phyloP scores from a whole-genome alignment of 2,329 filamentous ascomycete species.

The Colletotrichum sp. region DNA sequence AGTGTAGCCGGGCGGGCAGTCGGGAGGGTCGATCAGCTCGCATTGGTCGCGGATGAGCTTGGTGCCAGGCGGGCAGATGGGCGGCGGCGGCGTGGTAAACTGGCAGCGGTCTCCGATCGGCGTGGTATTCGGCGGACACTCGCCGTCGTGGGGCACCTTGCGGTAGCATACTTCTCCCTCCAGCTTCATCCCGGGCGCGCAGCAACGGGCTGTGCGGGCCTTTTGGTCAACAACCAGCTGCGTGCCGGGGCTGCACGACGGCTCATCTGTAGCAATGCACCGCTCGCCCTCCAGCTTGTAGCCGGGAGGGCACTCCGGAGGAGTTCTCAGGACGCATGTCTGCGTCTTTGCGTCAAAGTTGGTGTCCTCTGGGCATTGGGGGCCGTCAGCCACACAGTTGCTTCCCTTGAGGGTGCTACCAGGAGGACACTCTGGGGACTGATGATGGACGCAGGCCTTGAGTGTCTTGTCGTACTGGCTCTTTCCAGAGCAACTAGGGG shows the following conservation, averaged over 20 bases:
- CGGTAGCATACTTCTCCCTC: background rate
- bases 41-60: background rate
- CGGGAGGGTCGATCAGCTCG: background rate
- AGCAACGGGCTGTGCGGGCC: background rate
- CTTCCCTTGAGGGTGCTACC: background rate
- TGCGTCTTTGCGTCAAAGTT: background rate
- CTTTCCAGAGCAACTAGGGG: background rate
- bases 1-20: background rate
- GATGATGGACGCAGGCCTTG: background rate
- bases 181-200: background rate
- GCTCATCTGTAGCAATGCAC: rapidly evolving
- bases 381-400: background rate
- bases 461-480: background rate
- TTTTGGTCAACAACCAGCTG: background rate
- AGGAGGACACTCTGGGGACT: background rate
- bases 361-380: background rate
- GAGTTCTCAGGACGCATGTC: background rate
- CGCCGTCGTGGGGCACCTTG: background rate
- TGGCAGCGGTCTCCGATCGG: background rate
- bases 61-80: rapidly evolving
- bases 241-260: background rate
- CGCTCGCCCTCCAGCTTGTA: background rate
- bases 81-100: background rate
- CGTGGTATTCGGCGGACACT: background rate
- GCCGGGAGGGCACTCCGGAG: background rate